phyloP scores from a whole-genome alignment of 768 basidiomycete species.

The Phaeolepiota aurea region DNA sequence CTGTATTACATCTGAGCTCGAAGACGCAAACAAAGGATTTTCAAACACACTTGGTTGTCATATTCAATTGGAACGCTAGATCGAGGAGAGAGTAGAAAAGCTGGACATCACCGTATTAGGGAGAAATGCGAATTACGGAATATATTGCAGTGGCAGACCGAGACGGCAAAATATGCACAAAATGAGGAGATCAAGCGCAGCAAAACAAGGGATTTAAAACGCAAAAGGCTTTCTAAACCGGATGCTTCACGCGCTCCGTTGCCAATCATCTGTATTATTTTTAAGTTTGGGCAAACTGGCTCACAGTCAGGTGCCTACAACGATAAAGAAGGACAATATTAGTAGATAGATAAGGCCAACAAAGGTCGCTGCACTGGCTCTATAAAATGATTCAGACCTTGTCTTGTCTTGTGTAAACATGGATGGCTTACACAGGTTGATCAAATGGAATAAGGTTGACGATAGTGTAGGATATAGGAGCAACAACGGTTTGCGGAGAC shows the following conservation, averaged over 20 bases:
- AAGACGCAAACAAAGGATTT: too few relatives aligned
- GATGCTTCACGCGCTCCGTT: constrained; percentile 19
- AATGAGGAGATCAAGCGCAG: constrained; percentile 17
- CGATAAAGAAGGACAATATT: constrained; percentile 36
- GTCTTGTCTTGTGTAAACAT: not conserved
- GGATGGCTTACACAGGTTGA: constrained; percentile 37
- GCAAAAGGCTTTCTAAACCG: constrained; percentile 16
- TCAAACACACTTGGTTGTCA: too few relatives aligned
- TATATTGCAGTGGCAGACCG: constrained; percentile 11
- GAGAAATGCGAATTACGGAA: not conserved
- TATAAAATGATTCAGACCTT: constrained; percentile 14
- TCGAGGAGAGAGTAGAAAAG: constrained; percentile 52
- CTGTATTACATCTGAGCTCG: constrained; percentile 11
- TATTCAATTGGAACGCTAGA: constrained; percentile 52
- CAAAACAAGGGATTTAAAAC: constrained; percentile 17
- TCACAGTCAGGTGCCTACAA: constrained; percentile 17
- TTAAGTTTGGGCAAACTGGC: not conserved
- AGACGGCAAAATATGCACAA: constrained; percentile 19
- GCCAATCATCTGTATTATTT: constrained; percentile 19
- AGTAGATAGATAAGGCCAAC: constrained; percentile 47
- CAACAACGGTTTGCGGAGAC: constrained; percentile 41
- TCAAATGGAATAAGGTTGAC: constrained; percentile 51
- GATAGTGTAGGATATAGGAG: constrained; percentile 40
- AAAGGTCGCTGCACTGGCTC: constrained; percentile 44
- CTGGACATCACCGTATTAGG: constrained; percentile 16